Evolutionary conservation across 2,329 filamentous ascomycete genomes (phyloP), one percentile per base, ranked within the genome.

Genomic region (Penicillium sp.): DNA sequence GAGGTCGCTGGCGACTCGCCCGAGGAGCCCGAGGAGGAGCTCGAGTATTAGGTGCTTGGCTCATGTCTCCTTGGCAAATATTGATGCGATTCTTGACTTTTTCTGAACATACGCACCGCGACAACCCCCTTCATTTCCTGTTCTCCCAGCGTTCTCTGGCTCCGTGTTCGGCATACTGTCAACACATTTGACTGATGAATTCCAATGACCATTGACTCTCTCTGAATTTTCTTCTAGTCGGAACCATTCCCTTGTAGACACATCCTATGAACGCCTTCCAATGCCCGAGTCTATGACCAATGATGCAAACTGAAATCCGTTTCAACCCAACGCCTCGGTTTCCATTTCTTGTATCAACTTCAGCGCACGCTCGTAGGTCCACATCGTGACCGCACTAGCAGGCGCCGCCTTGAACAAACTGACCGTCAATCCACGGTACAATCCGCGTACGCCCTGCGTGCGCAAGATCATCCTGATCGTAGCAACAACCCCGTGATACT

Each of bases 371-470:
- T 95, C 89, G 64, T 95, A 95, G 2, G 86, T 93, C 87, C 88
- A 95, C 73, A 95, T 85, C 0, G 89, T 95, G 20, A 95, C 79
- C 5, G 89, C 87, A 61, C 85, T 92, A 17, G 85, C 80, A n/a
- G 92, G 92, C 14, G 90, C 92, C 20, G 90, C 86, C 71, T 98
- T 98, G 51, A 96, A 62, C 58, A 98, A 67, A 61, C 88, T 90
- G 39, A 96, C 88, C 1, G 82, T 83, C 60, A 98, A 68, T 0
- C 92, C 92, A 37, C 89, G 76, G 63, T 96, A 98, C 52, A 96
- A 61, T 0, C 90, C 89, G 38, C 85, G 74, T 29, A 80, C 54
- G 0, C 92, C 89, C 62, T 96, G 89, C 6, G 71, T 74, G 37
- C 64, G 70, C 41, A 89, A 53, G 42, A 96, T 94, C 44, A 72